Base-by-base conservation (phyloP, 345 rosid genomes). In the Turritis glabra region DNA sequence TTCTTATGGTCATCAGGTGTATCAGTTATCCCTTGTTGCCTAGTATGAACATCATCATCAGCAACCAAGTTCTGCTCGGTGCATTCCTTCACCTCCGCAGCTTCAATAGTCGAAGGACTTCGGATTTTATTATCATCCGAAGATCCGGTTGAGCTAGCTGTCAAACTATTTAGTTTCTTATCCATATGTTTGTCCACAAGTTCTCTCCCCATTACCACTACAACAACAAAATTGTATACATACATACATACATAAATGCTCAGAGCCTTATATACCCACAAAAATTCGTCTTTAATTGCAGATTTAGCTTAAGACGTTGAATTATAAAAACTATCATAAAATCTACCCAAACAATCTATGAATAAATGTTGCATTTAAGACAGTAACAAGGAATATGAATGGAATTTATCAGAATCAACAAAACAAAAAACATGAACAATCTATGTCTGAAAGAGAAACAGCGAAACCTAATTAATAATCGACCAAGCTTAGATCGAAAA, bases 161-260 rank as follows among this genome's bases (percentile, higher is more conserved):
- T 26, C 3, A 65, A 74, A 74, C 90, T 89, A 44, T 84, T 84
- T 44, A 77, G 54, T 32, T 79, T 90, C 70, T 80, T 87, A 63
- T 89, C 90, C 90, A 84, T 83, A 73, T 81, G 81, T 58, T 81
- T 83, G 77, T 79, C 82, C 17, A 77, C 79, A 55, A 81, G 82
- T 61, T 89, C 89, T 77, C 85, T 85, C 69, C 93, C 96, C 98
- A 93, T 93, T 72, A 80, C 79, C 76, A 69, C 75, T 76, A 59
- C 11, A 68, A 38, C 23, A 68, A 18, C 14, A 19, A 60, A 33
- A 19, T n/a, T 29, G 22, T 56, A 56, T 27, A 3, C 10, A 43
- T 41, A 13, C 17, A 56, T 27, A 3, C 10, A 43, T 41, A 13
- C 17, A 40, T 22, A 35, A 35, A 22, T 66, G 52, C 13, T 38